Evolutionary conservation across 1,284 basidiomycete species (phyloP).

Genomic region (Sporisorium iseilematis-ciliati): DNA sequence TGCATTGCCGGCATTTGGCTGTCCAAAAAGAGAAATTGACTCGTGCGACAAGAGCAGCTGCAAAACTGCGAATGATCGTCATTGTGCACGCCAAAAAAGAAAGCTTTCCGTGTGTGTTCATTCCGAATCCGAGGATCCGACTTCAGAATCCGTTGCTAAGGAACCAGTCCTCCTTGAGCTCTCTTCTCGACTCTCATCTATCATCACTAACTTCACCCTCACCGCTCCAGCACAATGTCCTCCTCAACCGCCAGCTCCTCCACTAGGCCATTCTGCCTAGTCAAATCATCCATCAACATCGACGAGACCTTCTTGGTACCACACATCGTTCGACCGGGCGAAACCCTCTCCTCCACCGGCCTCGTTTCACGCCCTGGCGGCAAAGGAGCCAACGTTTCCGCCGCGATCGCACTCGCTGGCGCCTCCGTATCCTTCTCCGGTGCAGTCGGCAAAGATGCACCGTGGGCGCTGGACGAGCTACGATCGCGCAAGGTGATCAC

Average conservation of each 20-base stretch:
- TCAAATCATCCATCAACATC: constrained; percentile 68
- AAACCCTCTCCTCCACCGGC: constrained; percentile 63
- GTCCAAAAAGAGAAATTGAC: constrained; percentile 5
- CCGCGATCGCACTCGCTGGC: constrained; percentile 63
- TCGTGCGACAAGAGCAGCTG: constrained; percentile 20
- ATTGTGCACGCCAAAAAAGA: constrained; percentile 11
- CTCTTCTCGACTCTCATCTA: not conserved
- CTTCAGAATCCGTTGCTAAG: constrained; percentile 4
- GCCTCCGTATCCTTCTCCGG: constrained; percentile 53
- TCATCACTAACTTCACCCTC: not conserved
- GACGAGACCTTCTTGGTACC: constrained; percentile 67
- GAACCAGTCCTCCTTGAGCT: too few relatives aligned
- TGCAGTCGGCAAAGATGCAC: constrained; percentile 63
- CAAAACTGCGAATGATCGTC: constrained; percentile 18
- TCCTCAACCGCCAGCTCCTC: constrained; percentile 17
- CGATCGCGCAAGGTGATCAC: constrained; percentile 52
- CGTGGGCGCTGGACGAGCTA: constrained; percentile 65
- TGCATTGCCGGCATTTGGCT: constrained; percentile 6
- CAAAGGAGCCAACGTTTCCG: constrained; percentile 67
- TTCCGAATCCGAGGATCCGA: constrained; percentile 23
- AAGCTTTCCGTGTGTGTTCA: not conserved
- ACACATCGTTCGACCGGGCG: constrained; percentile 62
- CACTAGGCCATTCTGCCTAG: constrained; percentile 55
- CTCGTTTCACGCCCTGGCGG: constrained; percentile 62
- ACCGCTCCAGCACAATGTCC: constrained; percentile 7